These are phyloP conservation scores for Acacia crassicarpa DNA, from an alignment of 306 rosid genomes.

Conservation along the genomic window DNA sequence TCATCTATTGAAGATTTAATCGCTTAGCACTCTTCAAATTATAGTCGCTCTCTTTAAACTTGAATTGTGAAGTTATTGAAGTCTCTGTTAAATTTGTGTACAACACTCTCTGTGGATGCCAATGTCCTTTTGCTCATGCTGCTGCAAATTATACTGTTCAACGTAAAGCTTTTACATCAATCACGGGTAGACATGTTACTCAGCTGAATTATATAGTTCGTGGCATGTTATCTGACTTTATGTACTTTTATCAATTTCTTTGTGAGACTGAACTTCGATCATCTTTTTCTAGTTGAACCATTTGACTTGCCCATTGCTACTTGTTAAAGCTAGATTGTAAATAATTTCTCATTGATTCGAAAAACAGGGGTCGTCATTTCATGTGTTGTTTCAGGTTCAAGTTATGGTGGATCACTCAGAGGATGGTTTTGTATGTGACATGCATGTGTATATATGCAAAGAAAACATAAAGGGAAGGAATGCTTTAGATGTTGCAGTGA, in stretches of 20 bases:
- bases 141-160: no score
- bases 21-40: not conserved
- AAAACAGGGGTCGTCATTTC: conserved; percentile 68
- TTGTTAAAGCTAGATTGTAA: not conserved
- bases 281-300: not conserved
- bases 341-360: not conserved
- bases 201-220: no score
- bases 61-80: not conserved
- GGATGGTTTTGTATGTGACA: conserved; percentile 47
- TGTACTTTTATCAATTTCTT: no score
- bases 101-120: not conserved
- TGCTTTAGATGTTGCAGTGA: conserved; percentile 40
- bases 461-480: conserved; percentile 52
- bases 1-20: not conserved
- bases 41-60: not conserved
- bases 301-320: not conserved
- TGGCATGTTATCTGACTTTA: no score
- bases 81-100: not conserved
- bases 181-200: no score
- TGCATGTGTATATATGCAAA: not conserved
- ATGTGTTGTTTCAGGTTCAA: conserved; percentile 90
- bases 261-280: no score
- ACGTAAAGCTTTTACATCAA: no score
- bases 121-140: not conserved
- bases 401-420: conserved; percentile 99